Conservation (phyloP, 148 eudicot genomes). For the Fallopia convolvulus region DNA sequence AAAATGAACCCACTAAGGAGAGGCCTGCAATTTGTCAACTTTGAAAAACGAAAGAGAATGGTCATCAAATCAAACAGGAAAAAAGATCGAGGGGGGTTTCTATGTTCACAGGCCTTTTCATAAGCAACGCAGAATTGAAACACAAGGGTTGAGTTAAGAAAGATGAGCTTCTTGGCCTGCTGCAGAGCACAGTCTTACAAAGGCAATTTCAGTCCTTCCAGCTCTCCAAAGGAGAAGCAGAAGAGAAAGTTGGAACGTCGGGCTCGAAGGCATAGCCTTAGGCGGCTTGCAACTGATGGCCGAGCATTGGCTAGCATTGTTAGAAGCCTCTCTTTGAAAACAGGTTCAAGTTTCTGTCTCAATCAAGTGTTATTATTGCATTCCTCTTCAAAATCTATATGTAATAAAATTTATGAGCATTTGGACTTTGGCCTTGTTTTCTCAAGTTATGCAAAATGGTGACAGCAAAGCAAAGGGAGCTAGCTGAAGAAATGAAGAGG, state of each 20-base stretch:
- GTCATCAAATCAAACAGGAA: background rate
- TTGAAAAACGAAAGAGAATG: background rate
- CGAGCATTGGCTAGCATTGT: slow-evolving; percentile 39
- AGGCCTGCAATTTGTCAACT: background rate
- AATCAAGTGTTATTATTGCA: too few species aligned
- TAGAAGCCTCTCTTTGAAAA: slow-evolving; percentile 37
- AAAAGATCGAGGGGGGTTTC: background rate
- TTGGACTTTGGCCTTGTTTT: background rate
- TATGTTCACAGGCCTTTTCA: background rate
- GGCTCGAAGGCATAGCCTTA: slow-evolving; percentile 5
- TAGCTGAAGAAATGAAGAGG: slow-evolving; percentile 36
- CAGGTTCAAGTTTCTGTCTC: slow-evolving; percentile 18
- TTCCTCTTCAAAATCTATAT: background rate
- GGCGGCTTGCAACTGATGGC: slow-evolving; percentile 14
- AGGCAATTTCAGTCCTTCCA: slow-evolving; percentile 15
- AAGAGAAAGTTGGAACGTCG: slow-evolving; percentile 11
- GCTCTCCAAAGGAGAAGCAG: slow-evolving; percentile 17
- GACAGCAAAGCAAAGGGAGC: slow-evolving; percentile 39
- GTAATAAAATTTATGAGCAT: background rate
- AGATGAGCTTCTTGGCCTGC: slow-evolving; percentile 38
- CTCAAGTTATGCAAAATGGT: background rate
- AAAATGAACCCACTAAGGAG: background rate
- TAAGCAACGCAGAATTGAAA: background rate
- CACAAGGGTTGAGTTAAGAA: background rate
- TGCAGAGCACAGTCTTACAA: slow-evolving; percentile 35